phyloP scores from a whole-genome alignment of 768 basidiomycete genomes.

The Tulasnella sp. region DNA sequence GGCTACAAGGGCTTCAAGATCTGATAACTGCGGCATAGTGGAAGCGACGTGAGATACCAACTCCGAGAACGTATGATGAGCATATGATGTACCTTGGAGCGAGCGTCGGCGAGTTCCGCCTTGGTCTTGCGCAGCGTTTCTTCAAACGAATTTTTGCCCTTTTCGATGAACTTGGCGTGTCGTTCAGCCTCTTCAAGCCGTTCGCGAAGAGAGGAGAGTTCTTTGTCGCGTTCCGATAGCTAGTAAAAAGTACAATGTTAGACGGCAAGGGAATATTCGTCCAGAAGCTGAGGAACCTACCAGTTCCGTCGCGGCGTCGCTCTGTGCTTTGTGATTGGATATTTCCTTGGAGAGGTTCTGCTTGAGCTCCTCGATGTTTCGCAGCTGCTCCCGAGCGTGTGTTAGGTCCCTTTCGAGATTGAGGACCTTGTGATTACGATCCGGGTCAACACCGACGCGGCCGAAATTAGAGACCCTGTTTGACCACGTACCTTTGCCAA shows the following conservation, averaged over 20 bases:
- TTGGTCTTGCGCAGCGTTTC: slow-evolving; percentile 17
- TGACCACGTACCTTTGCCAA: slow-evolving; percentile 1
- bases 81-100: slow-evolving; percentile 14
- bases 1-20: slow-evolving; percentile 12
- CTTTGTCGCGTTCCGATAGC: slow-evolving; percentile 5
- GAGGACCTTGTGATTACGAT: background rate
- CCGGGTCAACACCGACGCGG: background rate
- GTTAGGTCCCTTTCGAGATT: slow-evolving; percentile 11
- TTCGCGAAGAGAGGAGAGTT: background rate
- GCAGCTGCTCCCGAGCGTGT: slow-evolving; percentile 7
- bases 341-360: slow-evolving; percentile 13
- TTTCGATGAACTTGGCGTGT: slow-evolving; percentile 3
- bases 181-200: slow-evolving; percentile 5
- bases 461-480: background rate
- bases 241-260: background rate
- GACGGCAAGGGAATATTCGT: background rate
- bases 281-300: background rate
- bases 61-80: background rate
- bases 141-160: background rate
- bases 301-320: background rate
- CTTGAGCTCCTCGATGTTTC: slow-evolving; percentile 14
- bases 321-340: background rate
- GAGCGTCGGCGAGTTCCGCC: slow-evolving; percentile 24
- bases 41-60: background rate
- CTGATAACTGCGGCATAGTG: background rate